phyloP scores from a whole-genome alignment of 2,329 filamentous ascomycete genomes.

The Aspergillus flavus region DNA sequence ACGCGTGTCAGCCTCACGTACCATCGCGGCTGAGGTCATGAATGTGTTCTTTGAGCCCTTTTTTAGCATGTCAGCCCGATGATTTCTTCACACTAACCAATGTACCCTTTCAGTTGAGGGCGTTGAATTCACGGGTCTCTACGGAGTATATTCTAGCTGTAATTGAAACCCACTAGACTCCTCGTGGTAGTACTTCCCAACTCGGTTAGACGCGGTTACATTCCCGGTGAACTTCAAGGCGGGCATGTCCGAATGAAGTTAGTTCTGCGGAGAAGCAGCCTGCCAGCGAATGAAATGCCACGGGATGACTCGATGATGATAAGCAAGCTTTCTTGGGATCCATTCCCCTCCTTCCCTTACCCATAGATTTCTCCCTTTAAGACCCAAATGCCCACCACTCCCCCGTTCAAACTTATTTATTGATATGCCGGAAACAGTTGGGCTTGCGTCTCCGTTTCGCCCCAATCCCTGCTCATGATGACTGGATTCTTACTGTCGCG shows the following conservation, averaged over 20 bases:
- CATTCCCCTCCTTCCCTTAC: not conserved
- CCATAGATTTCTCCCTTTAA: not conserved
- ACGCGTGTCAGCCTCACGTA: no score
- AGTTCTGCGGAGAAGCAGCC: not conserved
- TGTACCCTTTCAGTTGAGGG: no score
- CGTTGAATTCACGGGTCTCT: no score
- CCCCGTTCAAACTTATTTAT: not conserved
- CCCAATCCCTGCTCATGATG: slow-evolving; percentile 17
- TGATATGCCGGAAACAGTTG: slow-evolving; percentile 12
- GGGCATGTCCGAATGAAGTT: not conserved
- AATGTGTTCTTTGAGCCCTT: no score
- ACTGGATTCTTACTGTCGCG: slow-evolving; percentile 12
- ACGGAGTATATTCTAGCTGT: no score
- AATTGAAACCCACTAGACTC: no score
- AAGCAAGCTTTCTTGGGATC: not conserved
- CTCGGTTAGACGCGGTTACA: not conserved
- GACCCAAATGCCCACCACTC: not conserved
- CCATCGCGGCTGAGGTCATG: no score
- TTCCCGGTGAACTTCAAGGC: not conserved
- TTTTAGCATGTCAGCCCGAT: no score
- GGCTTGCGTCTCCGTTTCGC: slow-evolving; percentile 6
- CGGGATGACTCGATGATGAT: not conserved
- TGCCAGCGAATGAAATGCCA: not conserved
- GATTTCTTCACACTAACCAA: no score
- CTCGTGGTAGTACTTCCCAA: no score